Evolutionary conservation across 169 alveolate species (phyloP).

Genomic region (Eimeria praecox): DNA sequence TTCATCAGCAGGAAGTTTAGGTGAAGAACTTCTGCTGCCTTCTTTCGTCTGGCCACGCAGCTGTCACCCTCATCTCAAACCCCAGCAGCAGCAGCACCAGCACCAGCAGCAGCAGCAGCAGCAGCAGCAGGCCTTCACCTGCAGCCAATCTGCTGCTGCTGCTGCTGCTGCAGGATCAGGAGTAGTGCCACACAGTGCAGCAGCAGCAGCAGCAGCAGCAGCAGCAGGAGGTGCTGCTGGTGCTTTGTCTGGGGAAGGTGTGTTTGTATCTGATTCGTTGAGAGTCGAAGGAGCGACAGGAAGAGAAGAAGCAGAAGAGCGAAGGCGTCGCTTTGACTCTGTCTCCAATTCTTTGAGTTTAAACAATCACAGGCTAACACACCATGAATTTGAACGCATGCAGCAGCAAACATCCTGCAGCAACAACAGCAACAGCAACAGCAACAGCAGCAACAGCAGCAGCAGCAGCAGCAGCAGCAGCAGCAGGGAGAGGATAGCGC

Average conservation of each 20-base stretch:
- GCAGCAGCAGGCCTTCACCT: conserved; percentile 31
- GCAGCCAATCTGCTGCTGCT: neutral
- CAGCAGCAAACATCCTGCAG: too few relatives aligned
- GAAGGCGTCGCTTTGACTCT: too few relatives aligned
- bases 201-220: neutral
- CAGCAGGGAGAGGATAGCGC: too few relatives aligned
- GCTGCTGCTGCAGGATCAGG: neutral
- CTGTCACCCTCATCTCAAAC: too few relatives aligned
- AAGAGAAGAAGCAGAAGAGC: neutral
- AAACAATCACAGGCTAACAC: too few relatives aligned
- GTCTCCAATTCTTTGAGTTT: too few relatives aligned
- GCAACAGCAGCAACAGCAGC: neutral
- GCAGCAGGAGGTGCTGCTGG: neutral
- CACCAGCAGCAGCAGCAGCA: conserved; percentile 14
- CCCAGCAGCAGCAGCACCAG: conserved; percentile 4
- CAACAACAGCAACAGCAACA: too few relatives aligned
- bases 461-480: too few relatives aligned
- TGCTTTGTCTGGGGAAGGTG: neutral
- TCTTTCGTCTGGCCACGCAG: too few relatives aligned
- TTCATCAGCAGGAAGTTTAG: too few relatives aligned
- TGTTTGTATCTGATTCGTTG: neutral
- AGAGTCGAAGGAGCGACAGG: neutral
- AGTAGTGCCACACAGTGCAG: neutral
- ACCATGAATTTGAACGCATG: too few relatives aligned
- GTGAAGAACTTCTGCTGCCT: too few relatives aligned